Percentiles rank a stretch among this genome's conserved stretches.
These are phyloP conservation scores for Apiospora arundinis DNA, from an alignment of 2,329 filamentous ascomycete species.

Conservation along the genomic window DNA sequence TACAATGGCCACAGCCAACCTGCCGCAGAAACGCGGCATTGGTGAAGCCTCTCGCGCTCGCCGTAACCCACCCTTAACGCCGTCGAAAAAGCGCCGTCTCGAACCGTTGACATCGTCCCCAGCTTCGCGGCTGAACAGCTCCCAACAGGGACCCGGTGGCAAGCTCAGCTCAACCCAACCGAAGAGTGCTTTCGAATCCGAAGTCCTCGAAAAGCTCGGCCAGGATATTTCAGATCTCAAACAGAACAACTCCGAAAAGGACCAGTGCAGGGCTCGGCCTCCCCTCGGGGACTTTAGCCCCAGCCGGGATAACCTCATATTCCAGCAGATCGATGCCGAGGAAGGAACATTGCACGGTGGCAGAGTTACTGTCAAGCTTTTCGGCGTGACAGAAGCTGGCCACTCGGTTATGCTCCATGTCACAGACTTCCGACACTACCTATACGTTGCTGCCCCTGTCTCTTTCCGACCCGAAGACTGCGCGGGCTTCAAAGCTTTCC, in stretches of 20 bases:
- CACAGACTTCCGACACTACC: slow-evolving; percentile 93
- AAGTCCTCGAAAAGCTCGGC: slow-evolving; percentile 93
- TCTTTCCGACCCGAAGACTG: slow-evolving; percentile 82
- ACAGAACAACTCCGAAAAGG: slow-evolving; percentile 86
- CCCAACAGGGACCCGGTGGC: slow-evolving; percentile 66
- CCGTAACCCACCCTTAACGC: slow-evolving; percentile 65
- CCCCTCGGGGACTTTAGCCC: slow-evolving; percentile 60
- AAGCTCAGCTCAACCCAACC: slow-evolving; percentile 76
- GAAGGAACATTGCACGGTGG: slow-evolving; percentile 84
- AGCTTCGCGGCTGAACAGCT: slow-evolving; percentile 64
- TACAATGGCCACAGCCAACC: slow-evolving; percentile 55
- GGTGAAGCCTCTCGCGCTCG: slow-evolving; percentile 70
- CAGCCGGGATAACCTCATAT: slow-evolving; percentile 73
- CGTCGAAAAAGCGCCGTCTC: slow-evolving; percentile 77
- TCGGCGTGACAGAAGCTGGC: slow-evolving; percentile 83
- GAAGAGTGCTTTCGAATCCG: slow-evolving; percentile 92
- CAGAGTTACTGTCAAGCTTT: slow-evolving; percentile 82
- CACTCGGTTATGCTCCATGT: slow-evolving; percentile 96
- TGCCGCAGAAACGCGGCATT: slow-evolving; percentile 76
- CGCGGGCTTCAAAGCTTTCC: slow-evolving; percentile 75
- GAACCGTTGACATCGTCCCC: slow-evolving; percentile 66
- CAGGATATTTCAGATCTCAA: slow-evolving; percentile 90
- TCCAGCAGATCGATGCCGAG: slow-evolving; percentile 95
- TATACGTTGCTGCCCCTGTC: slow-evolving; percentile 89
- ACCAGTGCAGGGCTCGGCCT: slow-evolving; percentile 85